A percentile compares a stretch with the other conserved stretches of the same genome.
Evolutionary conservation across 805 yeast species (phyloP).

Genomic region (Yarrowia sp.): DNA sequence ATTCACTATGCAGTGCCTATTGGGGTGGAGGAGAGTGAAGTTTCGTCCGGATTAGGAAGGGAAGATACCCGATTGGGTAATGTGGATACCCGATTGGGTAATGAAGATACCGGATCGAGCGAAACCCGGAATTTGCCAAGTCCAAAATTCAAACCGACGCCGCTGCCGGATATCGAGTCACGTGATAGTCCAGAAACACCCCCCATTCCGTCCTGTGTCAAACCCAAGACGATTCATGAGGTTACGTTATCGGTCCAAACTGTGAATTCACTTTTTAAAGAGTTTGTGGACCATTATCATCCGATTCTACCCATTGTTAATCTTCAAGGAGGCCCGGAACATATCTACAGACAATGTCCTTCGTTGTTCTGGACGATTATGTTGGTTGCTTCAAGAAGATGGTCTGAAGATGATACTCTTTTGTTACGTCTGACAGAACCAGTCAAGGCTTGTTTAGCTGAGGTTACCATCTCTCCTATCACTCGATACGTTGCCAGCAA

Average conservation of each 20-base stretch:
- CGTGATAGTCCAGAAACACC: not conserved
- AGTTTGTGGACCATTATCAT: slow-evolving; percentile 76
- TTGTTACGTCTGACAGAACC: slow-evolving; percentile 63
- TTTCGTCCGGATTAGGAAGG: not conserved
- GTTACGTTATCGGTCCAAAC: slow-evolving; percentile 59
- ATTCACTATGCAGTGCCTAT: slow-evolving; percentile 17
- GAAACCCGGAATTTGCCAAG: slow-evolving; percentile 11
- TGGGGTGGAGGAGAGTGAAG: not conserved
- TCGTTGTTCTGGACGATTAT: slow-evolving; percentile 91
- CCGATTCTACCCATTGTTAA: slow-evolving; percentile 87
- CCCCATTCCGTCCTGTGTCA: slow-evolving; percentile 42
- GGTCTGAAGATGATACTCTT: slow-evolving; percentile 40
- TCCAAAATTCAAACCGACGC: not conserved
- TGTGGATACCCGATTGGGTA: not conserved
- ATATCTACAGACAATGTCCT: slow-evolving; percentile 75
- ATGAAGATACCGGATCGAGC: not conserved
- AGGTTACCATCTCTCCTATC: slow-evolving; percentile 85
- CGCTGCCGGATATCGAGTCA: not conserved
- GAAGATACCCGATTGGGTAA: not conserved
- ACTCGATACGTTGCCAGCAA: slow-evolving; percentile 58
- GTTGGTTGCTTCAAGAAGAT: slow-evolving; percentile 76
- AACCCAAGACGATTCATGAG: slow-evolving; percentile 70
- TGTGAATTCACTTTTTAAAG: slow-evolving; percentile 61
- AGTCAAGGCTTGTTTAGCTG: slow-evolving; percentile 76
- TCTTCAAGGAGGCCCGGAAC: slow-evolving; percentile 74